These are phyloP conservation scores for Clarireedia monteithiana DNA, from an alignment of 2,329 filamentous ascomycete species.

Conservation along the genomic window DNA sequence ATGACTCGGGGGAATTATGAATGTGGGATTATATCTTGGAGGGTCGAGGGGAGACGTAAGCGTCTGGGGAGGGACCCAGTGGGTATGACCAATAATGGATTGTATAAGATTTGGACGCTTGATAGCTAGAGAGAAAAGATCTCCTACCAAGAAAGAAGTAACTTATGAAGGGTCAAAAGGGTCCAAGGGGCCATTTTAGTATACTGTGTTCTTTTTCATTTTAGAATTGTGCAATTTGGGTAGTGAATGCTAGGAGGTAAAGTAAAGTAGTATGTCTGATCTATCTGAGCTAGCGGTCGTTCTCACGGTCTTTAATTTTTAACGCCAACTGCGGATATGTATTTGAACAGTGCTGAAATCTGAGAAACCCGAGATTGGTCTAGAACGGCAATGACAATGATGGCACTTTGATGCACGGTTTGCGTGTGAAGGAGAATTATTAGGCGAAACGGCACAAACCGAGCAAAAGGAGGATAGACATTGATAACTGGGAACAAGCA, in stretches of 20 bases:
- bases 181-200: too few relatives aligned
- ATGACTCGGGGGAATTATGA: constrained; percentile 11
- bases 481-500: constrained; percentile 4
- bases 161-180: too few relatives aligned
- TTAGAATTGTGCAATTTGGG: too few relatives aligned
- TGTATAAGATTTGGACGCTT: too few relatives aligned
- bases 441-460: constrained; percentile 9
- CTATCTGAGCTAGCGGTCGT: background rate
- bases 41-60: background rate
- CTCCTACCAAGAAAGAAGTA: too few relatives aligned
- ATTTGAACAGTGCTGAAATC: constrained; percentile 4
- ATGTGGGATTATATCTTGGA: background rate
- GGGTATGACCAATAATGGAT: background rate
- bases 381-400: background rate
- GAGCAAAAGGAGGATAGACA: background rate
- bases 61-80: background rate
- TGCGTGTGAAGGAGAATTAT: constrained; percentile 9
- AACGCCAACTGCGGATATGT: constrained; percentile 4
- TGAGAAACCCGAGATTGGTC: constrained; percentile 1
- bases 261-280: background rate
- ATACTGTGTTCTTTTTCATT: too few relatives aligned
- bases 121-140: too few relatives aligned
- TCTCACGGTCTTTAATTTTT: constrained; percentile 4
- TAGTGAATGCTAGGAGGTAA: background rate
- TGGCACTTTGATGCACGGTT: constrained; percentile 7